Percentiles rank a stretch among this genome's conserved stretches.
These are phyloP conservation scores for Geranium incanum DNA, from an alignment of 441 rosid genomes.

Conservation along the genomic window DNA sequence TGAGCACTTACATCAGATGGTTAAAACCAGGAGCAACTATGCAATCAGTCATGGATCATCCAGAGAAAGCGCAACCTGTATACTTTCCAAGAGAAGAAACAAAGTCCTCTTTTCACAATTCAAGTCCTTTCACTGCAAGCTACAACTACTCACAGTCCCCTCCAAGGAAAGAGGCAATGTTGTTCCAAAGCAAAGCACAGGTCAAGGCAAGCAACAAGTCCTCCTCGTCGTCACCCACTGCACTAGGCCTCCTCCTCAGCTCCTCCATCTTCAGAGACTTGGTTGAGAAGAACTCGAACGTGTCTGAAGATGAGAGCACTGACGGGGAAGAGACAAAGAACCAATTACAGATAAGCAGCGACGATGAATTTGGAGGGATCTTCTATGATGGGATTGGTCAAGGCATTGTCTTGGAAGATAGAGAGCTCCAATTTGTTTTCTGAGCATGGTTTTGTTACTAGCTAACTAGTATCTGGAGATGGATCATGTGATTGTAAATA, in stretches of 20 bases:
- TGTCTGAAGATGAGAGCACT: conserved; percentile 29
- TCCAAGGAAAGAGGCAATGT: conserved; percentile 21
- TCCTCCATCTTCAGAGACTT: conserved; percentile 45
- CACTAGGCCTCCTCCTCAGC: conserved; percentile 48
- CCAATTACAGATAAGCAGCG: conserved; percentile 12
- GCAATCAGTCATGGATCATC: conserved; percentile 19
- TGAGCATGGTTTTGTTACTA: conserved; percentile 15
- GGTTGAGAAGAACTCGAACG: conserved; percentile 41
- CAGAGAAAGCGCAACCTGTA: conserved; percentile 16
- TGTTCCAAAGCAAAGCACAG: conserved; percentile 19
- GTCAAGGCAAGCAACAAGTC: conserved; percentile 27
- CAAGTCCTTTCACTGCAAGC: conserved; percentile 21
- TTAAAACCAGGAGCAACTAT: conserved; percentile 37
- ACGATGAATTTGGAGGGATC: conserved; percentile 32
- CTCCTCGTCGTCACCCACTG: conserved; percentile 32
- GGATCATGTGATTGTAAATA: background rate
- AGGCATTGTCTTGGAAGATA: conserved; percentile 28
- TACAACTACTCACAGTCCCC: conserved; percentile 9
- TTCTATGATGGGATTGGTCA: conserved; percentile 31
- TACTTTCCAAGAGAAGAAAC: conserved; percentile 29
- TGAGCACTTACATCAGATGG: conserved; percentile 53
- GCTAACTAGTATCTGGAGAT: background rate
- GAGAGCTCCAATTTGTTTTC: conserved; percentile 27
- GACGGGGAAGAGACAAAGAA: conserved; percentile 33
- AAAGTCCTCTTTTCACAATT: conserved; percentile 21